Conservation (phyloP, 495 filamentous ascomycete species). For the Aspergillus panamensis region DNA sequence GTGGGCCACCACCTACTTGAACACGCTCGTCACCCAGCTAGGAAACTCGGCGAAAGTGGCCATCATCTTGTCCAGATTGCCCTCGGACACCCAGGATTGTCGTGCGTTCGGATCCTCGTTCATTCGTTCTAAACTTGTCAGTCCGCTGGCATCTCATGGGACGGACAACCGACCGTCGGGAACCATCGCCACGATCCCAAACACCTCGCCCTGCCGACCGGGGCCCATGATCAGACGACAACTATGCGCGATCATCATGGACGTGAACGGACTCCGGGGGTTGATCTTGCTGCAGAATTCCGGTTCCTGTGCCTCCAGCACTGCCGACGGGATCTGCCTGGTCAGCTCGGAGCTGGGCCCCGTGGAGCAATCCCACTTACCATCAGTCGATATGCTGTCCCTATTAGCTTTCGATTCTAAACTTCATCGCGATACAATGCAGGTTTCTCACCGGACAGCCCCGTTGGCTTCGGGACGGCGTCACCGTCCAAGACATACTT, state of each 20-base stretch:
- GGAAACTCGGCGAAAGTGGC: conserved; percentile 39
- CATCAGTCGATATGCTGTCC: conserved; percentile 26
- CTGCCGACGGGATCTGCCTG: conserved; percentile 20
- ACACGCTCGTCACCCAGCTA: conserved; percentile 26
- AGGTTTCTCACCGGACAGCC: conserved; percentile 22
- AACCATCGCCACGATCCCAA: conserved; percentile 16
- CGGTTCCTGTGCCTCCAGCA: conserved; percentile 19
- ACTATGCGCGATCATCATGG: conserved; percentile 13
- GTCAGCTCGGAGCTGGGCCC: background rate
- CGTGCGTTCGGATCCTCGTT: conserved; percentile 24
- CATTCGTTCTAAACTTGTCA: conserved; percentile 23
- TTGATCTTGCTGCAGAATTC: conserved; percentile 28
- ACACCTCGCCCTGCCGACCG: conserved; percentile 6
- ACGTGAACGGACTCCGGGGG: conserved; percentile 18
- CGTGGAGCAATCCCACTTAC: conserved; percentile 4
- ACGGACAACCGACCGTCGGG: conserved; percentile 7
- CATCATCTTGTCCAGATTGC: conserved; percentile 33
- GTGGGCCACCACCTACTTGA: conserved; percentile 18
- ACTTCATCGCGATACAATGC: background rate
- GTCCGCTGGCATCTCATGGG: background rate
- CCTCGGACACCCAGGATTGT: conserved; percentile 24
- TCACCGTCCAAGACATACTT: conserved; percentile 3
- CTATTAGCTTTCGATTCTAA: background rate
- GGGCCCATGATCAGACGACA: conserved; percentile 16
- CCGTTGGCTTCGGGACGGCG: conserved; percentile 16